These are phyloP conservation scores for Malassezia obtusa DNA, from an alignment of 1,284 basidiomycete genomes.

Conservation along the genomic window DNA sequence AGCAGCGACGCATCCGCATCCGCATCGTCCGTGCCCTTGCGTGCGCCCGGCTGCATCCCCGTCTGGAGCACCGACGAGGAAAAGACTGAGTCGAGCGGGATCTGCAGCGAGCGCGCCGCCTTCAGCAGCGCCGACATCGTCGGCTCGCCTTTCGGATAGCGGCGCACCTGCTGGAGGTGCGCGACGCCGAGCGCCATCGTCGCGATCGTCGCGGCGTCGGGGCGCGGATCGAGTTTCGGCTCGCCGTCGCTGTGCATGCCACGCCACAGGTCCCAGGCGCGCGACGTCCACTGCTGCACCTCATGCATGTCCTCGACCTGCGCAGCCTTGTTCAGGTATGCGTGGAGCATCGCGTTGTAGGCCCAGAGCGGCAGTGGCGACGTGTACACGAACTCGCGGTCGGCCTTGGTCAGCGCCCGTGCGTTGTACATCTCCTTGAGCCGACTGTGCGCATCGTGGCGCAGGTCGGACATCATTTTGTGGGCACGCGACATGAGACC, in stretches of 20 bases:
- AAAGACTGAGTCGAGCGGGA: constrained; percentile 30
- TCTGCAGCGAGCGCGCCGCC: constrained; percentile 10
- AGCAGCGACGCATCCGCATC: background rate
- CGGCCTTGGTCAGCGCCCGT: constrained; percentile 11
- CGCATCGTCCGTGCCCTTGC: background rate
- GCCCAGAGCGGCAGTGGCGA: constrained; percentile 25
- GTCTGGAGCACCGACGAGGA: constrained; percentile 28
- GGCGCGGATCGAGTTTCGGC: constrained; percentile 22
- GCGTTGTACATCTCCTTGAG: constrained; percentile 24
- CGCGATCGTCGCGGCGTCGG: constrained; percentile 29
- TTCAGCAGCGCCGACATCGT: constrained; percentile 17
- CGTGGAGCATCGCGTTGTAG: constrained; percentile 40
- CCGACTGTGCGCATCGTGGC: constrained; percentile 22
- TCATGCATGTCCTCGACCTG: constrained; percentile 21
- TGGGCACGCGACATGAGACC: constrained; percentile 37
- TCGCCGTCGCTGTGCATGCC: constrained; percentile 24
- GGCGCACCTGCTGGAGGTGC: constrained; percentile 20
- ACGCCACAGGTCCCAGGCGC: constrained; percentile 31
- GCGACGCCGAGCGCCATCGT: constrained; percentile 36
- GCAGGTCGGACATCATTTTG: constrained; percentile 36
- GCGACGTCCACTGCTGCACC: constrained; percentile 19
- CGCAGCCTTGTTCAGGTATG: constrained; percentile 34
- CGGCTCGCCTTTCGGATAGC: constrained; percentile 23
- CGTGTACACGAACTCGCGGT: constrained; percentile 17
- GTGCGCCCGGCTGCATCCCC: background rate